Conservation (phyloP, 2,329 filamentous ascomycete species). For the Colletotrichum truncatum region DNA sequence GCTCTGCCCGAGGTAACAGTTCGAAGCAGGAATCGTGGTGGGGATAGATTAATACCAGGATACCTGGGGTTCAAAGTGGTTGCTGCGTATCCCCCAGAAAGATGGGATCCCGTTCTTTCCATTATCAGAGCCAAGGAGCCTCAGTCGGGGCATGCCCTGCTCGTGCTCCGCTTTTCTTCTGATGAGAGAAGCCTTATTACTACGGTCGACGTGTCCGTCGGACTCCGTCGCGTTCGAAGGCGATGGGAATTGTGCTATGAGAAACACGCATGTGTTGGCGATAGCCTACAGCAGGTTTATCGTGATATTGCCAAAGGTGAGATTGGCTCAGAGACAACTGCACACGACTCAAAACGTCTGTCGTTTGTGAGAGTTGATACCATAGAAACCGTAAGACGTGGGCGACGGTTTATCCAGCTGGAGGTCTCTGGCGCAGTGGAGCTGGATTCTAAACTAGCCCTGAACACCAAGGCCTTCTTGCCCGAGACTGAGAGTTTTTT, state of each 20-base stretch:
- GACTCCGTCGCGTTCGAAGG: not conserved
- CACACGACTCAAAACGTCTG: not conserved
- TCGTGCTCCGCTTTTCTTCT: not conserved
- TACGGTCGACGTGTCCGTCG: not conserved
- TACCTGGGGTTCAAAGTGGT: not conserved
- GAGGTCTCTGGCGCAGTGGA: not conserved
- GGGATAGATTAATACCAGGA: not conserved
- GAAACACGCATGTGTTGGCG: not conserved
- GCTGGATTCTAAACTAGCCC: not conserved
- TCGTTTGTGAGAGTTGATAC: not conserved
- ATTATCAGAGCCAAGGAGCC: slow-evolving; percentile 11
- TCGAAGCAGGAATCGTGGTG: not conserved
- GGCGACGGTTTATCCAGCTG: slow-evolving; percentile 6
- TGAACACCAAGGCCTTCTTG: not conserved
- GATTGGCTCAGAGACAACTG: accelerated
- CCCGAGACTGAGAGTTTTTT: not conserved
- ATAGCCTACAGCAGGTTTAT: not conserved
- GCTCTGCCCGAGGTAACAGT: slow-evolving; percentile 5
- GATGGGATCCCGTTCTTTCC: slow-evolving; percentile 4
- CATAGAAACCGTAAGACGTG: not conserved
- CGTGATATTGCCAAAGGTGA: not conserved
- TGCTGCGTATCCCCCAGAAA: not conserved
- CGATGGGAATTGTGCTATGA: slow-evolving; percentile 3
- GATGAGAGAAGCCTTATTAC: not conserved
- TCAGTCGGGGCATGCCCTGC: not conserved